These are phyloP conservation scores for Chondrus crispus DNA, from an alignment of 23 red algal genomes.

Conservation along the genomic window DNA sequence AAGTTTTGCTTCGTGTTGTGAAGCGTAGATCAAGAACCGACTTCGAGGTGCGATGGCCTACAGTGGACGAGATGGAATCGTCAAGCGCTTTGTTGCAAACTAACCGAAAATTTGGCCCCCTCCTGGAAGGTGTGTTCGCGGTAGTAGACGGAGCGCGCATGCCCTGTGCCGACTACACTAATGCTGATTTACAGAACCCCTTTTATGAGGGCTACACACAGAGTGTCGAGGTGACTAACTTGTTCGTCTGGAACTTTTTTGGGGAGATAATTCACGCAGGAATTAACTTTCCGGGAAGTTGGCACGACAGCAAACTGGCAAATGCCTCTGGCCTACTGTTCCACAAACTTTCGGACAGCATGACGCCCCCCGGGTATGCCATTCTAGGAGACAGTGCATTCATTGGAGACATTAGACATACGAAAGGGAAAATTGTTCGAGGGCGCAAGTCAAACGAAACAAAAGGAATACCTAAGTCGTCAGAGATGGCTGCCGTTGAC, in stretches of 20 bases:
- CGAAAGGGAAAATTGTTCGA: neutral
- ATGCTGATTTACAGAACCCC: neutral
- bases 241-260: slow-evolving; percentile 26
- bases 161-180: neutral
- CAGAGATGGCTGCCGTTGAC: neutral
- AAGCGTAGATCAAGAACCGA: neutral
- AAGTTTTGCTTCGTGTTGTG: neutral
- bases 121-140: neutral
- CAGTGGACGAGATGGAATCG: neutral
- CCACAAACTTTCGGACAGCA: neutral
- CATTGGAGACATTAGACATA: neutral
- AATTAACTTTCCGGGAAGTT: slow-evolving; percentile 20
- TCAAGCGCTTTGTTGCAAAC: neutral
- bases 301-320: slow-evolving; percentile 9
- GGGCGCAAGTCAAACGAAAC: neutral
- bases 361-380: slow-evolving; percentile 2
- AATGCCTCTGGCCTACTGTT: neutral
- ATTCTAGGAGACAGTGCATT: slow-evolving; percentile 10
- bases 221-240: neutral
- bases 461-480: neutral
- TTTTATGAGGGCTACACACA: slow-evolving; percentile 13
- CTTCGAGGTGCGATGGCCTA: neutral
- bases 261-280: slow-evolving; percentile 12
- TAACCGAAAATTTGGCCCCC: neutral
- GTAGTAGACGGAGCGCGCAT: neutral